phyloP scores from a whole-genome alignment of 2,329 filamentous ascomycete genomes.

The Cytospora leucostoma region DNA sequence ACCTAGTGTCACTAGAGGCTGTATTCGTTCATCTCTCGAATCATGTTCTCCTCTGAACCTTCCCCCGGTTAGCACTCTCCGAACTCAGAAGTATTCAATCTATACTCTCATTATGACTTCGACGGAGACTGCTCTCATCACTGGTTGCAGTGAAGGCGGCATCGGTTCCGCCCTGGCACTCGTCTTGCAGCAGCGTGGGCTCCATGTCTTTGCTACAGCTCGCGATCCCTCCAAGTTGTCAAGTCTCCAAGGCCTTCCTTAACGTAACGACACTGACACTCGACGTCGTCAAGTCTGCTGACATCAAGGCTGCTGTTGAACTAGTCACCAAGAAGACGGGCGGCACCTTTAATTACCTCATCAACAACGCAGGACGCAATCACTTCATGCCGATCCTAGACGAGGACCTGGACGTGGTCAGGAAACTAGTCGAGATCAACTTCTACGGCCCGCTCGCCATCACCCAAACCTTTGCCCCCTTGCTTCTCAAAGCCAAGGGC shows the following conservation, averaged over 20 bases:
- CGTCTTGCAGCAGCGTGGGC: constrained; percentile 31
- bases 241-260: constrained; percentile 28
- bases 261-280: constrained; percentile 32
- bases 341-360: constrained; percentile 32
- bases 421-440: constrained; percentile 36
- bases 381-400: constrained; percentile 35
- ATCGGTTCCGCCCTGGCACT: constrained; percentile 34
- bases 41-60: too few species aligned
- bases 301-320: constrained; percentile 31
- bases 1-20: too few species aligned
- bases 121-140: constrained; percentile 35
- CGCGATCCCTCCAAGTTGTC: constrained; percentile 33
- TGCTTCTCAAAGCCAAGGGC: constrained; percentile 36
- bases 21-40: too few species aligned
- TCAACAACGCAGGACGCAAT: constrained; percentile 35
- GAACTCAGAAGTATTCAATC: too few species aligned
- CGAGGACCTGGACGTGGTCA: constrained; percentile 30
- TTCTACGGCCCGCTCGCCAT: constrained; percentile 36
- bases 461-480: constrained; percentile 33
- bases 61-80: too few species aligned
- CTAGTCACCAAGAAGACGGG: constrained; percentile 30
- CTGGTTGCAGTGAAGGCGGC: constrained; percentile 36
- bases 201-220: constrained; percentile 35
- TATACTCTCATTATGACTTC: constrained; percentile 21
- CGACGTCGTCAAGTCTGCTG: constrained; percentile 30